Evolutionary conservation across 805 yeast genomes (phyloP), one percentile per base, ranked within the genome.

Genomic region (Wickerhamiella lipophila): DNA sequence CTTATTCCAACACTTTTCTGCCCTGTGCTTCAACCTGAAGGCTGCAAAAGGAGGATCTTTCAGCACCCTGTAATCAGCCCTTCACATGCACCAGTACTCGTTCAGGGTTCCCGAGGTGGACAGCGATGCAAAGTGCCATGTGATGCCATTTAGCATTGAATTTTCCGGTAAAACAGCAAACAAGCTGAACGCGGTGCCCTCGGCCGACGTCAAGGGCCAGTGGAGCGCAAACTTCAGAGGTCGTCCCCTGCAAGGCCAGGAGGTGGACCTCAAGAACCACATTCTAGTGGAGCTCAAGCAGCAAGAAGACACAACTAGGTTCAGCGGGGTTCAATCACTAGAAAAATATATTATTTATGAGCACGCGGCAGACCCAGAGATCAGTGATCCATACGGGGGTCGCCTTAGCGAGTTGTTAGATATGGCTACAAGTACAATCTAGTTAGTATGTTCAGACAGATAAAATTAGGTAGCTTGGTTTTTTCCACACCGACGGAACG

Each of bases 401-500:
- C 56, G 49, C 29, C 52, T 51, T 16, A 51, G 44, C 48, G 54
- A 49, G 35, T 46, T 45, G 16, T 16, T 38, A 9, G 46, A 25
- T 19, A 47, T 34, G 43, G 46, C 32, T 34, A 32, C 34, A 18
- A 11, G 42, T 25, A 22, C 9, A 19, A 13, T 15, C 29, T 42
- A 35, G 58, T 58, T 57, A 56, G 61, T 52, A 57, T 53, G 51
- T 49, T 79, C 83, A 78, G 83, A 76, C 75, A 72, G 69, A 70
- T 69, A 68, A 68, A 71, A 65, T 77, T 74, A 87, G 96, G 96
- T 87, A 87, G 96, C 96, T 80, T 76, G 95, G 78, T 73, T 84
- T 83, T 84, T 84, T 87, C 96, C 95, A 87, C 96, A 87, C 75
- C 88, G 87, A 83, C 87, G 73, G 67, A 72, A 74, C 65, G 83